Conservation (phyloP, 192 early-diverging fungal genomes). For the Cetraspora pellucida region DNA sequence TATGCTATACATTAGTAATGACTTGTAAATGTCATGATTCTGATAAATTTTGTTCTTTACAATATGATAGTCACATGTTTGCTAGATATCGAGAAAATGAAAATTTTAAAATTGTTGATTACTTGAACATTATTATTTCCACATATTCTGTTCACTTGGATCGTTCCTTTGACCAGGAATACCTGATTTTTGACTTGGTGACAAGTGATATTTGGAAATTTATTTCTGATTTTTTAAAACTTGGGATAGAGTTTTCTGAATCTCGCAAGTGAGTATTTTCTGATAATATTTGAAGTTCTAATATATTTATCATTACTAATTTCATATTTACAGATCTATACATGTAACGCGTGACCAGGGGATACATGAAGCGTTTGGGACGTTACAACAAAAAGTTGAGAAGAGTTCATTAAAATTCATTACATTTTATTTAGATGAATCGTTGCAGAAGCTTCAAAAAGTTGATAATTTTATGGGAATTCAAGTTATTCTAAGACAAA, state of each 20-base stretch:
- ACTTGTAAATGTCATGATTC: neutral
- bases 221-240: neutral
- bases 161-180: neutral
- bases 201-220: conserved; percentile 9
- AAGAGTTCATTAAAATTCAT: neutral
- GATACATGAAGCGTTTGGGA: neutral
- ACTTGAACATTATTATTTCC: neutral
- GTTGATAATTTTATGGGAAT: neutral
- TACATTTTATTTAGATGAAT: neutral
- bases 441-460: neutral
- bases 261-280: neutral
- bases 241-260: neutral
- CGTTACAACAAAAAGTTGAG: neutral
- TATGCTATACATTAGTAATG: neutral
- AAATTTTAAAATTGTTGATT: neutral
- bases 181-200: neutral
- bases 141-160: neutral
- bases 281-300: neutral
- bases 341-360: neutral
- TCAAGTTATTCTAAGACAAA: too few relatives aligned
- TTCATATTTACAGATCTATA: neutral
- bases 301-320: neutral
- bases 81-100: neutral
- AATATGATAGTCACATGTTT: neutral
- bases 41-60: neutral